A percentile compares a stretch with the other conserved stretches of the same genome.
These are phyloP conservation scores for Neophaeococcomyces mojaviensis DNA, from an alignment of 2,329 filamentous ascomycete species.

Conservation along the genomic window DNA sequence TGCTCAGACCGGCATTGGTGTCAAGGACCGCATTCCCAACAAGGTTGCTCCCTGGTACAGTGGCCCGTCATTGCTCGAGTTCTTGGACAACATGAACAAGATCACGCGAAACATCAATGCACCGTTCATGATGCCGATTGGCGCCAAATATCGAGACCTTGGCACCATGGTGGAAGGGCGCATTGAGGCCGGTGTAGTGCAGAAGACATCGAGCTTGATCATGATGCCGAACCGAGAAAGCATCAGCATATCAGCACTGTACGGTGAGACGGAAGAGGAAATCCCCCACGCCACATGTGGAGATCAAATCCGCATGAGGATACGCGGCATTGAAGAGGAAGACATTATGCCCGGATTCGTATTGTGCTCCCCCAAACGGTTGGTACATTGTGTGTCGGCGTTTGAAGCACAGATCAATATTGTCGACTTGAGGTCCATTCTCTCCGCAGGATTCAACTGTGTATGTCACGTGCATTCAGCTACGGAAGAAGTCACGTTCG, in stretches of 20 bases:
- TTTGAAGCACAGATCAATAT: slow-evolving; percentile 98
- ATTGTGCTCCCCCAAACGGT: slow-evolving; percentile 85
- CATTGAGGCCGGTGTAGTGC: slow-evolving; percentile 87
- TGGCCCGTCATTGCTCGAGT: slow-evolving; percentile 86
- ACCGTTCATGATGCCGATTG: slow-evolving; percentile 98
- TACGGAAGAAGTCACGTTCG: slow-evolving; percentile 94
- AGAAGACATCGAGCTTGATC: slow-evolving; percentile 75
- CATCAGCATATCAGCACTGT: slow-evolving; percentile 74
- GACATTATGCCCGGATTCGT: slow-evolving; percentile 94
- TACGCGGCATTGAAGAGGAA: slow-evolving; percentile 95
- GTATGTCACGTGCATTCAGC: slow-evolving; percentile 95
- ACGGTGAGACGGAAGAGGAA: slow-evolving; percentile 95
- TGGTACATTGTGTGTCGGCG: slow-evolving; percentile 78
- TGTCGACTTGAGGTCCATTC: slow-evolving; percentile 86
- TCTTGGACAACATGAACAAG: slow-evolving; percentile 86
- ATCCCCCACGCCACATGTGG: slow-evolving; percentile 73
- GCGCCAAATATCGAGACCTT: slow-evolving; percentile 93
- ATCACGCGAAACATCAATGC: slow-evolving; percentile 94
- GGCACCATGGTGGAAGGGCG: slow-evolving; percentile 97
- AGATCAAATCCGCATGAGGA: slow-evolving; percentile 85
- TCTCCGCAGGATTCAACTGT: slow-evolving; percentile 93
- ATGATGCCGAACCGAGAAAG: slow-evolving; percentile 94
- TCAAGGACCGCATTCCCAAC: slow-evolving; percentile 79
- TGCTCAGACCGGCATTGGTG: slow-evolving; percentile 74
- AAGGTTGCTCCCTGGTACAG: slow-evolving; percentile 74